A percentile compares a stretch with the other conserved stretches of the same genome.
These are phyloP conservation scores for Ziziphus jujuba DNA, from an alignment of 306 rosid genomes.

Conservation along the genomic window DNA sequence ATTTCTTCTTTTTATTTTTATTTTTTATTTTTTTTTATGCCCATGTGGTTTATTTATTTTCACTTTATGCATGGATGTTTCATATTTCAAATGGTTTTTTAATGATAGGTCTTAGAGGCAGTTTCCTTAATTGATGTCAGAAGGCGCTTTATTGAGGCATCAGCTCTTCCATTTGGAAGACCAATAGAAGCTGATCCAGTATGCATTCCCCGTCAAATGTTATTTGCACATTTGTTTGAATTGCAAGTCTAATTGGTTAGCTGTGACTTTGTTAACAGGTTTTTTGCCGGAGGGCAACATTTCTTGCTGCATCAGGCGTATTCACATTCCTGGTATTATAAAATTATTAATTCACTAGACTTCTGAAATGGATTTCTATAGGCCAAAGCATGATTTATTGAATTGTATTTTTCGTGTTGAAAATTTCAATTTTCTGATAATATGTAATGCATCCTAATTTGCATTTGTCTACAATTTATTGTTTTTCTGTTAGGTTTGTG, in stretches of 20 bases:
- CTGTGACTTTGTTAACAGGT: constrained; percentile 51
- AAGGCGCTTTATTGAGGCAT: constrained; percentile 81
- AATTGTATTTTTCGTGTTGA: neutral
- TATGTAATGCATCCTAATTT: neutral
- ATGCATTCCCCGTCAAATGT: constrained; percentile 24
- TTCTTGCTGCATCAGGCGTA: constrained; percentile 64
- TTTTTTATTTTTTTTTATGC: too few species aligned
- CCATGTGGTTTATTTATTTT: constrained; percentile 12
- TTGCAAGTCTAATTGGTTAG: constrained; percentile 14
- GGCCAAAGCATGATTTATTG: constrained; percentile 26
- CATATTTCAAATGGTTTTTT: neutral
- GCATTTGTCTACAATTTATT: neutral
- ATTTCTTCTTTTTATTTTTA: constrained; percentile 17
- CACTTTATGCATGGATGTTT: neutral
- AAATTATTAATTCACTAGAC: constrained; percentile 11
- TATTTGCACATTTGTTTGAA: constrained; percentile 15
- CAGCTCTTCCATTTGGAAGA: constrained; percentile 67
- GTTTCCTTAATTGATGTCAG: constrained; percentile 71
- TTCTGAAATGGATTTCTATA: neutral
- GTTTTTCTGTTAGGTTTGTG: neutral
- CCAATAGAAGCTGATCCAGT: constrained; percentile 97
- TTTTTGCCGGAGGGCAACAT: constrained; percentile 83
- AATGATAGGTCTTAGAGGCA: constrained; percentile 75
- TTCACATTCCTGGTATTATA: constrained; percentile 77
- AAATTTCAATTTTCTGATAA: constrained; percentile 3